These are phyloP conservation scores for Spizellomyces punctatus DNA, from an alignment of 192 early-diverging fungal genomes.

Conservation along the genomic window DNA sequence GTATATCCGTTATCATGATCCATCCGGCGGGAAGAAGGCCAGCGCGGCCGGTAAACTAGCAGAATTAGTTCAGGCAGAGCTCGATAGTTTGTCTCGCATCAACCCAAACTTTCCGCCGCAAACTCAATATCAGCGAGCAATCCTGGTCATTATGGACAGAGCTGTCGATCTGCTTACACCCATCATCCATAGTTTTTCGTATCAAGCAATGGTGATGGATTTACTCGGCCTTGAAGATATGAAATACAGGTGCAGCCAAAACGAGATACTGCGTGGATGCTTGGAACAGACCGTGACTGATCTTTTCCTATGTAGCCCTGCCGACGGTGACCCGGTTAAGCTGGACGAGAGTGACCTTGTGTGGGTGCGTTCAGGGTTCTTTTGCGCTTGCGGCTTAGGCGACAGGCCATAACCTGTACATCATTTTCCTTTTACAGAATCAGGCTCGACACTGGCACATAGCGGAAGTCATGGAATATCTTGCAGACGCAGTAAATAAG, in stretches of 20 bases:
- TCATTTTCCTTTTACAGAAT: constrained; percentile 8
- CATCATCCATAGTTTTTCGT: constrained; percentile 59
- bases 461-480: constrained; percentile 69
- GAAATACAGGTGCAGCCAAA: constrained; percentile 49
- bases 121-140: constrained; percentile 38
- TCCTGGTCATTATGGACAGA: constrained; percentile 55
- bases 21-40: constrained; percentile 49
- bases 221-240: constrained; percentile 64
- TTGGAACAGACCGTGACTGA: neutral
- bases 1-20: constrained; percentile 87
- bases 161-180: constrained; percentile 51
- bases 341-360: constrained; percentile 75
- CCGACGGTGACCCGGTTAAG: constrained; percentile 32
- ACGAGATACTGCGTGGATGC: neutral
- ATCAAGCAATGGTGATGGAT: constrained; percentile 88
- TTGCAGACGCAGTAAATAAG: constrained; percentile 70
- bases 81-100: constrained; percentile 77
- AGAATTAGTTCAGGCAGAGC: constrained; percentile 77
- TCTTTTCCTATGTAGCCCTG: constrained; percentile 34
- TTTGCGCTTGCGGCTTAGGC: neutral
- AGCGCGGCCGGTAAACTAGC: constrained; percentile 65
- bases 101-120: constrained; percentile 62
- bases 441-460: constrained; percentile 64
- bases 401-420: neutral
- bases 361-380: constrained; percentile 46